Evolutionary conservation across 176 grass and related monocot genomes (phyloP), one percentile per base, ranked within the genome.

Genomic region (Chrysopogon serrulatus): DNA sequence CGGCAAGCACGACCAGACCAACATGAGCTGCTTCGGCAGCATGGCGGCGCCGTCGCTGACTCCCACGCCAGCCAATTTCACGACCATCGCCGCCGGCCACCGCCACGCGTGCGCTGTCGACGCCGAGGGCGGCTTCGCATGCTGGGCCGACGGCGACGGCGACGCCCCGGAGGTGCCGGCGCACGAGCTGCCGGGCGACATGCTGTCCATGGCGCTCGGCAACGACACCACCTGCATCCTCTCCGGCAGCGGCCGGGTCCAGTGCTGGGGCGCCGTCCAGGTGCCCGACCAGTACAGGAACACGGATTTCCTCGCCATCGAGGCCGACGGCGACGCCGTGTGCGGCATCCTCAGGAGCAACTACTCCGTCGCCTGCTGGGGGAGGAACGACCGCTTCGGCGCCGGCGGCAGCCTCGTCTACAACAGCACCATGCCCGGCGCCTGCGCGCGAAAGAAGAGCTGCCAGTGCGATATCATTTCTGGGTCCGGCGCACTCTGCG

Each of bases 281-380:
- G 83, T 83, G 54, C 93, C 97, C 1, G 15, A 30, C 5, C 23
- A 62, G 78, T 83, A 90, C 76, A n/a, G 8, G 44, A 32, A 0
- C 80, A 30, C 53, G 42, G 5, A 39, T 26, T 99, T 99, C 83
- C 33, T 90, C 0, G 44, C 91, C 35, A 75, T 98, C 62, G 87
- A 98, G 64, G 96, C 86, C 18, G 88, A 87, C 53, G 93, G 93
- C 80, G 85, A 88, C 67, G 54, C 87, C 5, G 89, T 98, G 5
- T 98, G 96, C 69, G 96, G 79, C 40, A 82, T 99, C 33, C 39
- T 90, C 27, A 54, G 12, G 37, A 34, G 14, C 62, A 86, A 94
- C 83, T 99, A 75, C 86, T 68, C 87, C 8, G 76, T 96, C 63
- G 57, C 88, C 30, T 99, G 97, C 73, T 99, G 97, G 97, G 97